Base-by-base conservation (phyloP, 2,329 filamentous ascomycete genomes). In the Thelonectria olida region DNA sequence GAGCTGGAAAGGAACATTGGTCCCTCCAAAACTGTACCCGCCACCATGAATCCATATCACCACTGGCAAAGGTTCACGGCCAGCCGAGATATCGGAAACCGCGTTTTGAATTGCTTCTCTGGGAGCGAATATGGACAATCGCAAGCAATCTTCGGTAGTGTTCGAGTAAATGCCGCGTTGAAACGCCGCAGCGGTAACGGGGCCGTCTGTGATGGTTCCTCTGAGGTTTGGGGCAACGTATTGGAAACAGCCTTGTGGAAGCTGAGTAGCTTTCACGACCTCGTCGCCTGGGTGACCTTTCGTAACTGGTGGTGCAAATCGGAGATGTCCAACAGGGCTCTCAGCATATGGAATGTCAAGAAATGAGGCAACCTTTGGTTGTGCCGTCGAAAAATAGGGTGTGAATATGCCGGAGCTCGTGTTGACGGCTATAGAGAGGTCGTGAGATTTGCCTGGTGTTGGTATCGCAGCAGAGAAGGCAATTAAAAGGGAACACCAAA, bases 111-210 rank as follows among this genome's bases (percentile, higher is more conserved):
- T 13, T 2, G 54, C 15, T 4, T 23, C 17, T 7, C 47, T 23
- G 0, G 66, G 66, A 1, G 52, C 48, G 12, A 67, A 67, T 3
- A 67, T 23, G 1, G 66, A 67, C 2, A 67, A 42, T 7, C 50
- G 62, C 2, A 67, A 34, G 6, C 66, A 67, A 20, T 67, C 65
- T 27, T 67, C 66, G 7, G 63, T 67, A 2, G 66, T 68, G 12
- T 67, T 68, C 12, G 25, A 28, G 28, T 54, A 66, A 23, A 68
- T 39, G 10, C 65, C 65, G 0, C 60, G 60, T 9, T 67, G 66
- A 17, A 67, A 66, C 6, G 22, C 53, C 6, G 53, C 65, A 5
- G 65, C 54, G 7, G 54, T 51, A 15, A 68, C 25, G 3, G 31
- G 45, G 0, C 22, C 53, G 7, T 50, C 47, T 6, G 19, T 13